These are phyloP conservation scores for Phytophthora foliorum DNA, from an alignment of 352 stramenopile genomes.

Conservation along the genomic window DNA sequence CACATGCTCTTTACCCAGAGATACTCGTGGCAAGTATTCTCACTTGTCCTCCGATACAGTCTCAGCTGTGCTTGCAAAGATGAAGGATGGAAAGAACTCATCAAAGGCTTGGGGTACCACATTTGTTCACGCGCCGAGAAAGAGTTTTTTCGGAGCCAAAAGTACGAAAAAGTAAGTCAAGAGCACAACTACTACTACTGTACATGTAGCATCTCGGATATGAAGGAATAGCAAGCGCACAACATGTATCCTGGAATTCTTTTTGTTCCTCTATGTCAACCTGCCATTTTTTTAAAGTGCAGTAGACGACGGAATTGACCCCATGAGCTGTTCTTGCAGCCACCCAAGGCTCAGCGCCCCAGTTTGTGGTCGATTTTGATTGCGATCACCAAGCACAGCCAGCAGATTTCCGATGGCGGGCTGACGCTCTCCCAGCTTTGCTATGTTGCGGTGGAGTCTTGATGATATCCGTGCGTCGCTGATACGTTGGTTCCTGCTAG, in stretches of 20 bases:
- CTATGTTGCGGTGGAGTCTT: constrained; percentile 32
- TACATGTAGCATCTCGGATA: too few relatives aligned
- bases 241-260: too few relatives aligned
- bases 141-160: constrained; percentile 67
- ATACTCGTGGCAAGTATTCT: constrained; percentile 66
- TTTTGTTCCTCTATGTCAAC: too few relatives aligned
- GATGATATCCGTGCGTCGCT: constrained; percentile 13
- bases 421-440: constrained; percentile 38
- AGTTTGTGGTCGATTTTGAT: constrained; percentile 2
- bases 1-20: constrained; percentile 31
- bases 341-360: not conserved
- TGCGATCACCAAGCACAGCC: constrained; percentile 22
- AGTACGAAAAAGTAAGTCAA: constrained; percentile 61
- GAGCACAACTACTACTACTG: too few relatives aligned
- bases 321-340: constrained; percentile 24
- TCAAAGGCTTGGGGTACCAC: constrained; percentile 60
- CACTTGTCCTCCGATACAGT: constrained; percentile 77
- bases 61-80: constrained; percentile 72
- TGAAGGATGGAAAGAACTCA: constrained; percentile 69
- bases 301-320: constrained; percentile 5
- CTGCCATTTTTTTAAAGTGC: not conserved
- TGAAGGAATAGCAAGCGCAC: not conserved
- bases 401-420: constrained; percentile 48
- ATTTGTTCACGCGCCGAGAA: constrained; percentile 51
- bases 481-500: not conserved